These are phyloP conservation scores for Paracoccidioides lutzii DNA, from an alignment of 2,329 filamentous ascomycete species.

Conservation along the genomic window DNA sequence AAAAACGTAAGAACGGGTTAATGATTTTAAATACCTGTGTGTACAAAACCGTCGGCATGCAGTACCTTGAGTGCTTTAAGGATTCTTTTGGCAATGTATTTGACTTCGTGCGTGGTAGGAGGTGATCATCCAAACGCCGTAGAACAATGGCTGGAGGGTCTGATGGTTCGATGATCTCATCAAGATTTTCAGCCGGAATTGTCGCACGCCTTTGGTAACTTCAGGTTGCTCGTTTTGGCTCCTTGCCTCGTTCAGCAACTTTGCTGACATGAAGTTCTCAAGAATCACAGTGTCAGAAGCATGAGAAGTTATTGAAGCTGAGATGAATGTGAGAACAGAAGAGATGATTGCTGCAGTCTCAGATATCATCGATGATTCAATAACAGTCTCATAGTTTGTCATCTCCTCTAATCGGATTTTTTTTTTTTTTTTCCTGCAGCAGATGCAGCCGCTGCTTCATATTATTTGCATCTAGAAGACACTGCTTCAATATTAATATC, in stretches of 20 bases:
- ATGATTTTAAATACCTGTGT: slow-evolving; percentile 11
- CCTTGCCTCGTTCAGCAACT: background rate
- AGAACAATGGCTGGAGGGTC: slow-evolving; percentile 14
- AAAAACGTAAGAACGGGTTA: background rate
- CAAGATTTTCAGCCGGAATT: slow-evolving; percentile 16
- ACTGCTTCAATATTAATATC: too few species aligned
- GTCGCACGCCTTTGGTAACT: slow-evolving; percentile 13
- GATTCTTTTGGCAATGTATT: slow-evolving; percentile 10
- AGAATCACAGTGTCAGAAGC: too few species aligned
- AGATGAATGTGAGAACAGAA: too few species aligned
- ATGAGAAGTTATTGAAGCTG: too few species aligned
- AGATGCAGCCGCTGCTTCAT: too few species aligned
- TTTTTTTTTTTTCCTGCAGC: too few species aligned
- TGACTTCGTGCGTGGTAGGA: slow-evolving; percentile 13
- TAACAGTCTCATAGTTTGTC: too few species aligned
- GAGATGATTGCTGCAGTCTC: too few species aligned
- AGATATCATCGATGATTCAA: too few species aligned
- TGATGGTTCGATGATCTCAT: slow-evolving; percentile 14
- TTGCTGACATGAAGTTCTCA: background rate
- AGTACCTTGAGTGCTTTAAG: slow-evolving; percentile 10
- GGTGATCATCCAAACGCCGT: slow-evolving; percentile 16
- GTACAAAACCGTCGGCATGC: slow-evolving; percentile 12
- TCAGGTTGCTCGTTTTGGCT: slow-evolving; percentile 11
- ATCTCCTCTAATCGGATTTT: too few species aligned
- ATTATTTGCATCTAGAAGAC: too few species aligned